Base-by-base conservation (phyloP, 805 yeast species). In the Saturnispora saitoi region DNA sequence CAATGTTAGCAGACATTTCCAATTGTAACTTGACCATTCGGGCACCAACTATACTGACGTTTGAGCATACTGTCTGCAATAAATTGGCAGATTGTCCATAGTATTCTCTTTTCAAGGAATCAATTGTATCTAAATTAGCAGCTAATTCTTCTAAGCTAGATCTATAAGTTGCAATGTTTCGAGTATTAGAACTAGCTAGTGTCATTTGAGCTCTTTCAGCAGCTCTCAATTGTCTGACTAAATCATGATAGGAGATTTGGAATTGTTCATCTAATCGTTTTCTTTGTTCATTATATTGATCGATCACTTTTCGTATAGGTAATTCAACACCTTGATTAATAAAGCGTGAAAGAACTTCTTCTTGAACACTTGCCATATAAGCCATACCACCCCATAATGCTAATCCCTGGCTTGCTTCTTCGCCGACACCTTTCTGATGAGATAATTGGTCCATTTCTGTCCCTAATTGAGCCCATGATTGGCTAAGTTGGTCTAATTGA, bases 1-100 rank as follows among this genome's bases (percentile, higher is more conserved):
- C 95, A 20, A 88, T 78, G 26, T 84, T 82, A 58, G 86, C 95
- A 56, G 78, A 80, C 17, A 87, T 78, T 57, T 86, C 93, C 15
- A 88, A 78, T 60, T 88, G 91, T 2, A 93, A 90, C 44, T 87
- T 69, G 2, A 86, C 81, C 4, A 84, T 70, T 1, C 83, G 72
- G 1, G 87, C 83, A 1, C 86, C 72, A 46, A 73, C 70, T 17
- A 66, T 63, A 42, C 84, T 69, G 4, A 86, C 68, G 24, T 70
- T 66, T 24, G 70, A 68, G 36, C 83, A 79, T n/a, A 84, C 75
- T 32, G 76, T 73, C 55, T 83, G 82, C 7, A 85, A 79, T 53
- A 81, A 67, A 9, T 75, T 73, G 58, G 76, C 80, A 17, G 85
- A 72, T 19, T 78, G 77, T 51, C 78, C 78, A 61, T 84, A 83